Evolutionary conservation across 768 basidiomycete species (phyloP).

Genomic region (Lanmaoa pseudosensibilis): DNA sequence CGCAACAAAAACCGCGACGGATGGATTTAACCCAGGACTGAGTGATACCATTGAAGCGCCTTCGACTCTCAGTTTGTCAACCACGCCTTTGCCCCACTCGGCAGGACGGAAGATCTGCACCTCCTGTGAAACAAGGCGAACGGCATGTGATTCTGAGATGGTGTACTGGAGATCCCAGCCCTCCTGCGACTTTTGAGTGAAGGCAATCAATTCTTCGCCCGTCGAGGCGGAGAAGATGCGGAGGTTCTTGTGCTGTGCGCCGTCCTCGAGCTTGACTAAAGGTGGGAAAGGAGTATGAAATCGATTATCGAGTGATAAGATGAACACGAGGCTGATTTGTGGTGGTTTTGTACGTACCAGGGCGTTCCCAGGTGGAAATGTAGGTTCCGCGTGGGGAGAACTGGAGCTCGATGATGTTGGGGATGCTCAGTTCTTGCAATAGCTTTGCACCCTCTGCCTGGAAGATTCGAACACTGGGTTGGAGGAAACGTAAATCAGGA

Average conservation of each 20-base stretch:
- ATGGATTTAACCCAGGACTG: conserved; percentile 84
- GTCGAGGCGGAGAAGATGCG: conserved; percentile 85
- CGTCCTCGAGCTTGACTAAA: conserved; percentile 83
- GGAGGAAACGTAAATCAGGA: conserved; percentile 13
- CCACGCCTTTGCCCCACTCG: conserved; percentile 76
- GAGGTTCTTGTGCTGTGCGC: conserved; percentile 90
- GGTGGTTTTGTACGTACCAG: conserved; percentile 43
- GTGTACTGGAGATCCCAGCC: conserved; percentile 93
- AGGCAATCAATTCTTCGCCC: conserved; percentile 82
- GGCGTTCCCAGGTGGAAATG: conserved; percentile 94
- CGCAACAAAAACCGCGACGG: conserved; percentile 86
- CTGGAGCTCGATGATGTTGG: conserved; percentile 77
- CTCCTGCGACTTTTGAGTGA: conserved; percentile 89
- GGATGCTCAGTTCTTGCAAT: conserved; percentile 69
- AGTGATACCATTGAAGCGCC: conserved; percentile 74
- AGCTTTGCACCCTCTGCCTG: conserved; percentile 73
- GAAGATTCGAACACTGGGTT: conserved; percentile 67
- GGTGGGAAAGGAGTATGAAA: conserved; percentile 8
- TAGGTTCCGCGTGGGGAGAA: conserved; percentile 95
- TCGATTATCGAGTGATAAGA: conserved; percentile 13
- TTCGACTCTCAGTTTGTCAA: conserved; percentile 81
- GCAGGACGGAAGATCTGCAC: conserved; percentile 82
- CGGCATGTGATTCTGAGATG: conserved; percentile 81
- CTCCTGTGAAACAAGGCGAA: conserved; percentile 77
- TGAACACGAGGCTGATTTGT: conserved; percentile 27